Evolutionary conservation across 2,329 filamentous ascomycete genomes (phyloP), one percentile per base, ranked within the genome.

Genomic region (Exserohilum turcica): DNA sequence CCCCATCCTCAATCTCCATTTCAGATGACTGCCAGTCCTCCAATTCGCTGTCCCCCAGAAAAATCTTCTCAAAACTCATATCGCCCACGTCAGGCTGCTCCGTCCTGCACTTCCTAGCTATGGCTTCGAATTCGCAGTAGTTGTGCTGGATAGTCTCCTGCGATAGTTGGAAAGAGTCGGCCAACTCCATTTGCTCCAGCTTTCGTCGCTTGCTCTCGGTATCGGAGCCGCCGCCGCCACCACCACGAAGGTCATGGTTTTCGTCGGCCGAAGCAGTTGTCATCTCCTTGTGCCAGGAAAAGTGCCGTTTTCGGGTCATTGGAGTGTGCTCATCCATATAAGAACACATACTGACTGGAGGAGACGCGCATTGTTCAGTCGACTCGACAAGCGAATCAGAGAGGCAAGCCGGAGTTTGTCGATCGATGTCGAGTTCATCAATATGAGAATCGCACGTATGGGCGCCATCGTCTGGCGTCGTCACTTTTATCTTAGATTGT

Each of bases 61-160:
- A 66, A 3, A 62, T 56, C n/a, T 47, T 48, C 44, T 68, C 64
- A 44, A 63, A 66, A 1, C 40, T 48, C 18, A 40, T 54, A 27
- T 58, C 50, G 2, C 61, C 56, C n/a, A 46, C 54, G 0, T 65
- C 58, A 10, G 21, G n/a, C 10, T n/a, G 33, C 7, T 44, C 12
- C 16, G 9, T 27, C 46, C 48, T 61, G 24, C 38, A 37, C 6
- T n/a, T n/a, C n/a, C 19, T 21, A 13, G 52, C 57, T 24, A 28
- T 31, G 43, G 51, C 40, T n/a, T 48, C 32, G 9, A 66, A 63
- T 19, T 60, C 60, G 6, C 31, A 31, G 28, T 63, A 65, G 27
- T 64, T 65, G 18, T 43, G 38, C 36, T 54, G 43, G 16, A 63
- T 64, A 35, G 58, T 55, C 33, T 46, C 43, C 28, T 64, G 54